phyloP scores from a whole-genome alignment of 345 rosid species.

The Aegle marmelos region DNA sequence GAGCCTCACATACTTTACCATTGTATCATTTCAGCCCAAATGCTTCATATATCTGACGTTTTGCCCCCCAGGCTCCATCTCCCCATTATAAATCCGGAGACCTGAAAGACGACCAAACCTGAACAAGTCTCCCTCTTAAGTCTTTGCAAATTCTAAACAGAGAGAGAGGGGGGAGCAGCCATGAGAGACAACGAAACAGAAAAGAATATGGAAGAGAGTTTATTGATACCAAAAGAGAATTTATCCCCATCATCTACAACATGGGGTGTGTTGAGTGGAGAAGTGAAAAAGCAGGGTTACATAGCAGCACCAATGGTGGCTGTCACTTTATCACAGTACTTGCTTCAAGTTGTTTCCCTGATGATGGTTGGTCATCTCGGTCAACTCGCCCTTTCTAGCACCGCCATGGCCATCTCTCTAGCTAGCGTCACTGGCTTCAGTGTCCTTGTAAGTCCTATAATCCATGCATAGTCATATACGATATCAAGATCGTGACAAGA shows the following conservation, averaged over 20 bases:
- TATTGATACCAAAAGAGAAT: background rate
- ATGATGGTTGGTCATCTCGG: constrained; percentile 91
- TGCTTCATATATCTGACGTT: too few species aligned
- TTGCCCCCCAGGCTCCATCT: too few species aligned
- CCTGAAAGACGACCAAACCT: too few species aligned
- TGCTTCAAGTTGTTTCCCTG: constrained; percentile 52
- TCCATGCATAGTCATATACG: background rate
- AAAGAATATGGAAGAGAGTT: constrained; percentile 3
- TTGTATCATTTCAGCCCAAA: too few species aligned
- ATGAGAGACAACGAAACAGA: background rate
- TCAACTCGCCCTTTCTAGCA: constrained; percentile 67
- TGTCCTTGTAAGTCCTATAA: constrained; percentile 44
- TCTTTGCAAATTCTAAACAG: too few species aligned
- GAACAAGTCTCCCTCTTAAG: too few species aligned
- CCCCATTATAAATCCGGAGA: too few species aligned
- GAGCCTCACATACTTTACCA: too few species aligned
- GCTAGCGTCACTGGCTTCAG: constrained; percentile 71
- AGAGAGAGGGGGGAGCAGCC: too few species aligned
- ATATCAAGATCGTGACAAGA: background rate
- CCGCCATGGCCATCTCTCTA: constrained; percentile 73
- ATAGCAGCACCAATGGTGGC: constrained; percentile 77
- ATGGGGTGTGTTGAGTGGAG: constrained; percentile 26
- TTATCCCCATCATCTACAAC: background rate
- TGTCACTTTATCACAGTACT: constrained; percentile 47
- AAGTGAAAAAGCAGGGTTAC: constrained; percentile 45